Base-by-base conservation (phyloP, 2,329 filamentous ascomycete species). In the Exophiala sp. region DNA sequence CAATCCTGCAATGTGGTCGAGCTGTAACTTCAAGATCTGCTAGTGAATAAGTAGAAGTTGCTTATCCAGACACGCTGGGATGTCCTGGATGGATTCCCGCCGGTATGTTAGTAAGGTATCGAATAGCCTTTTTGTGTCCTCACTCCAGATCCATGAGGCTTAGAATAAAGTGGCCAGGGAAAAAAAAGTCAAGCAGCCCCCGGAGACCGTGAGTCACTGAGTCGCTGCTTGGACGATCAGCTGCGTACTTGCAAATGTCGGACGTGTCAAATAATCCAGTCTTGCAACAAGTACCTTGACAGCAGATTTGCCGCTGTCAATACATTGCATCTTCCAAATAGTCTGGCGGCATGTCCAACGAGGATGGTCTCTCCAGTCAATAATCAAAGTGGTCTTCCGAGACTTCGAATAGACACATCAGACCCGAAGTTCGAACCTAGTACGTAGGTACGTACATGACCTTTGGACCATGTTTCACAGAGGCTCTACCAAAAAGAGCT, bases 301-400 rank as follows among this genome's bases (percentile, higher is more conserved):
- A 37, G 47, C 47, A 32, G 35, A 45, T 38, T 40, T 37, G 41
- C 35, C 39, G 29, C 40, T 40, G 45, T 30, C 40, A 41, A 16
- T 49, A 53, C 50, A 27, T 47, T 42, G 40, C n/a, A 9, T 35
- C 39, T 49, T 49, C 46, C 50, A 49, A 53, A 49, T 48, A 13
- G 14, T 18, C 14, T 18, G 24, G 13, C 13, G n/a, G 21, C 22
- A n/a, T 41, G 13, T 24, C 38, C 22, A 23, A 23, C 38, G 7
- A 32, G 6, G 11, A n/a, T 32, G 29, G 29, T 32, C n/a, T 3
- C 29, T 32, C n/a, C 7, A 32, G 29, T 3, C 7, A 41, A 41
- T 24, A 24, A 11, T 41, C 42, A 8, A 37, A n/a, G 44, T 16
- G 5, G 40, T 39, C 41, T 41, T 42, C 39, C 52, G 47, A 50